Evolutionary conservation across 768 basidiomycete species (phyloP).

Genomic region (Nevesoporus exiguus): DNA sequence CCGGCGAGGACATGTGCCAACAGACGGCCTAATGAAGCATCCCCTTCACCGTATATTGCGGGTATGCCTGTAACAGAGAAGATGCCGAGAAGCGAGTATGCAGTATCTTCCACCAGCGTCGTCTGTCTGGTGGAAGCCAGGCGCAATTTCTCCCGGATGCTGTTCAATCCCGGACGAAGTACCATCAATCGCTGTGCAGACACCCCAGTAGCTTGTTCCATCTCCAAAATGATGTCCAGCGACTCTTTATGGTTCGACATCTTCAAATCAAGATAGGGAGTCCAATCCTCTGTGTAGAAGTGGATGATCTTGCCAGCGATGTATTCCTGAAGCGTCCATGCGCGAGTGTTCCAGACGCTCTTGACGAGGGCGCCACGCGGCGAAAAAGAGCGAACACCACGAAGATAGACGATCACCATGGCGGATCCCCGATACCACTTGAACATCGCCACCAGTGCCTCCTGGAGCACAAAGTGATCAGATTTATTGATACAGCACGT

Average conservation of each 20-base stretch:
- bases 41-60: neutral
- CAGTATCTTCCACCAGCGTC: neutral
- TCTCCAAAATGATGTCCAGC: neutral
- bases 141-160: neutral
- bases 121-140: neutral
- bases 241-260: neutral
- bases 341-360: neutral
- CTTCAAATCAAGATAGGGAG: neutral
- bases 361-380: neutral
- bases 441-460: neutral
- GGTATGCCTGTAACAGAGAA: neutral
- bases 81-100: neutral
- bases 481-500: neutral
- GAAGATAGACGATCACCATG: neutral
- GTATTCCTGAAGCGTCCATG: neutral
- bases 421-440: neutral
- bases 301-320: neutral
- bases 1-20: neutral
- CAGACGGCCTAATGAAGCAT: neutral
- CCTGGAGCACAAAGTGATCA: neutral
- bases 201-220: neutral
- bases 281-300: neutral
- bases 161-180: neutral
- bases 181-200: neutral
- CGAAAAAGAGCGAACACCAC: neutral